Evolutionary conservation across 192 early-diverging fungal genomes (phyloP).

Genomic region (Thamnidium elegans): DNA sequence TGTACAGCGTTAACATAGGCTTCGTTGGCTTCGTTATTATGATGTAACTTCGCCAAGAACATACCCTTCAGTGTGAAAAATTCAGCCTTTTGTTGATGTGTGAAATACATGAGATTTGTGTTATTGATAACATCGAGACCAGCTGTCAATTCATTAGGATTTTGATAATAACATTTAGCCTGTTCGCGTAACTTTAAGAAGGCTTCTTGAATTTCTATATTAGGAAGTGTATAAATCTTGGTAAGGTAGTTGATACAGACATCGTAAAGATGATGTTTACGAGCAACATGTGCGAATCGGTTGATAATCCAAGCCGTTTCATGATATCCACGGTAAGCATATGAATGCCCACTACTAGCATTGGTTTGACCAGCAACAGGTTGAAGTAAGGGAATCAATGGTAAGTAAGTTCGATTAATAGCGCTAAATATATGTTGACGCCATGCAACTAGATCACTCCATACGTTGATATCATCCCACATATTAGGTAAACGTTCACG

Average conservation of each 20-base stretch:
- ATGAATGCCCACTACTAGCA: slow-evolving; percentile 69
- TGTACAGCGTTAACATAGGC: slow-evolving; percentile 90
- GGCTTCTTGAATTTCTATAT: slow-evolving; percentile 99
- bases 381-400: slow-evolving; percentile 63
- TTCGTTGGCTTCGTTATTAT: slow-evolving; percentile 84
- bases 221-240: slow-evolving; percentile 98
- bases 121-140: slow-evolving; percentile 99
- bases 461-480: slow-evolving; percentile 97
- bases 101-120: slow-evolving; percentile 99
- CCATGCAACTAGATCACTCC: slow-evolving; percentile 98
- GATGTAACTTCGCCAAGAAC: slow-evolving; percentile 85
- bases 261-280: slow-evolving; percentile 93
- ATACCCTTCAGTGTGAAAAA: slow-evolving; percentile 96
- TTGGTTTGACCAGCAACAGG: slow-evolving; percentile 39
- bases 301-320: slow-evolving; percentile 99
- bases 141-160: slow-evolving; percentile 82
- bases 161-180: slow-evolving; percentile 96
- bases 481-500: slow-evolving; percentile 93
- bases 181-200: slow-evolving; percentile 96
- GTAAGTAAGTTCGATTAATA: slow-evolving; percentile 94
- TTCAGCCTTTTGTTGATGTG: slow-evolving; percentile 90
- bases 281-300: slow-evolving; percentile 94
- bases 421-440: slow-evolving; percentile 95
- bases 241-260: slow-evolving; percentile 90
- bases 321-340: slow-evolving; percentile 96